Evolutionary conservation across 148 eudicot species (phyloP), one percentile per base, ranked within the genome.

Genomic region (Camellia japonica): DNA sequence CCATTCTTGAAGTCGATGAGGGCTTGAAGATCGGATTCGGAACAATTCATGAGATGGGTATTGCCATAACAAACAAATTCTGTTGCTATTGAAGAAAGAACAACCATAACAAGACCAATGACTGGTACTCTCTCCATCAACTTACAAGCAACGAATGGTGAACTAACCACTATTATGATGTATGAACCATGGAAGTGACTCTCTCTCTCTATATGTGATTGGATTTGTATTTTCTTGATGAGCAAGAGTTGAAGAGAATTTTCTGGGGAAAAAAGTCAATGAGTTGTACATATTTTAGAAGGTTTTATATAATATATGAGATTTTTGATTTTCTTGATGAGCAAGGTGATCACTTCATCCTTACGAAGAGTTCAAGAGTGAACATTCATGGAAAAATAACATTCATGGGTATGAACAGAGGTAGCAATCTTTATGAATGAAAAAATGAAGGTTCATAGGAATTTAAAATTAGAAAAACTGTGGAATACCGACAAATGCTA

Each of bases 1-100:
- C 87, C 82, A 16, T 69, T 75, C 65, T 79, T 81, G 80, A 85
- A 75, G 11, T 81, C 77, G 12, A 79, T 11, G 51, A 85, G 84
- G 3, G 84, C 84, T 61, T 78, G 47, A 60, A 42, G 79, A 6
- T 85, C 84, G 1, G 47, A 38, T 67, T 41, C 41, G 67, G 72
- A 42, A 61, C 80, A 78, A 41, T 51, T 55, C 42, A 14, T 38
- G 23, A 68, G 4, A n/a, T 49, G 16, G 60, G 61, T 20, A 18
- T 77, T n/a, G 43, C 73, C 73, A 67, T 55, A 51, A 55, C 63
- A 78, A 41, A 41, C 46, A 52, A 52, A 66, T 4, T 68, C 6
- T 67, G 73, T 15, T 23, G 64, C 23, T 67, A 54, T 68, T 3
- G 7, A 30, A 52, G 64, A 67, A 41, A 78, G 18, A 30, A 18